Evolutionary conservation across 768 basidiomycete species (phyloP).

Genomic region (Suillus decipiens): DNA sequence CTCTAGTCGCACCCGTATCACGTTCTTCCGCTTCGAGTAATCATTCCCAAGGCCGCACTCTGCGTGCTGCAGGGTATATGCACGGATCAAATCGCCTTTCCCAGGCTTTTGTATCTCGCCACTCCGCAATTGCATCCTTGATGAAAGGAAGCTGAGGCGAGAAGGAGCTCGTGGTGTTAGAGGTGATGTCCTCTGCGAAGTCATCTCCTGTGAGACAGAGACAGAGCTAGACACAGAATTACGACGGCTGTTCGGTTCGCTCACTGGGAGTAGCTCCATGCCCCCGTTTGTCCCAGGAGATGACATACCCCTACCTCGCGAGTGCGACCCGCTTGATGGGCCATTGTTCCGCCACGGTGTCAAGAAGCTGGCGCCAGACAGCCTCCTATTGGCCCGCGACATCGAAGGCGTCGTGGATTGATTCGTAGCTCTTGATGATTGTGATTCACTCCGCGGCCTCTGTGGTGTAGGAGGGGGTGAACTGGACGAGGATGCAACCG

Average conservation of each 20-base stretch:
- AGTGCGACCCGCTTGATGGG: constrained; percentile 14
- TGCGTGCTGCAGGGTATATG: constrained; percentile 84
- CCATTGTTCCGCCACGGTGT: constrained; percentile 25
- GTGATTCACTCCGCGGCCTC: constrained; percentile 23
- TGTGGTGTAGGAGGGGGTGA: constrained; percentile 12
- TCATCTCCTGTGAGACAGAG: constrained; percentile 17
- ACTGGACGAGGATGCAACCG: constrained; percentile 5
- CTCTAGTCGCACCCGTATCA: constrained; percentile 87
- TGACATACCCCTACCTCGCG: constrained; percentile 15
- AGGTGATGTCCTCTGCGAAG: constrained; percentile 18
- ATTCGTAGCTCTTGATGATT: constrained; percentile 24
- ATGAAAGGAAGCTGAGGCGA: constrained; percentile 25
- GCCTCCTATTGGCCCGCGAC: constrained; percentile 24
- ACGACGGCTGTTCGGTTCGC: constrained; percentile 20
- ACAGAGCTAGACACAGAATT: constrained; percentile 19
- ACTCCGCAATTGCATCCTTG: constrained; percentile 16
- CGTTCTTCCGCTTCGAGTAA: constrained; percentile 91
- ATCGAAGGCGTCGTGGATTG: constrained; percentile 19
- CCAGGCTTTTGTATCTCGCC: constrained; percentile 44
- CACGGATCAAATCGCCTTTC: constrained; percentile 55
- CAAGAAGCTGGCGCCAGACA: constrained; percentile 31
- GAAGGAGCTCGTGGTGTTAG: constrained; percentile 22
- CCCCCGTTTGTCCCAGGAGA: constrained; percentile 11
- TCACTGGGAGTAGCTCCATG: constrained; percentile 28
- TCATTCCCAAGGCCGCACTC: constrained; percentile 96